Conservation (phyloP, 352 stramenopile genomes). For the Phytophthora cactorum region DNA sequence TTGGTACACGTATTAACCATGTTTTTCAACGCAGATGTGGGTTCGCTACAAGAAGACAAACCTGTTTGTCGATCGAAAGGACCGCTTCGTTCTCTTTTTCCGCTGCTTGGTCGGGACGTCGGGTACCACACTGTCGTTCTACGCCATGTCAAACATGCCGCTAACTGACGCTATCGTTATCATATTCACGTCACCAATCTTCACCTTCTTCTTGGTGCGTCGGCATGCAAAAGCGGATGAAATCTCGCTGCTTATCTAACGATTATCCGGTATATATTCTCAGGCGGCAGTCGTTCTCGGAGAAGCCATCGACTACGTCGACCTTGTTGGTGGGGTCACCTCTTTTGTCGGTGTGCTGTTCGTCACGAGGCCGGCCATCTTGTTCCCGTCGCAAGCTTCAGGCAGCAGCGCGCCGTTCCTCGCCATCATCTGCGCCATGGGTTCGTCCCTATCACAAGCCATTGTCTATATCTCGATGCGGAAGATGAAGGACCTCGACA, state of each 20-base stretch:
- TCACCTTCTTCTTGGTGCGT: conserved; percentile 63
- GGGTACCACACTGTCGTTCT: conserved; percentile 53
- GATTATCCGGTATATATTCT: not conserved
- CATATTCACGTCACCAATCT: conserved; percentile 67
- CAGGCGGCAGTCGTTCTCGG: conserved; percentile 38
- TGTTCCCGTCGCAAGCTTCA: conserved; percentile 43
- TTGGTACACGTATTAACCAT: not conserved
- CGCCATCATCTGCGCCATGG: conserved; percentile 44
- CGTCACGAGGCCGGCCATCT: conserved; percentile 50
- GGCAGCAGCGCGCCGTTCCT: conserved; percentile 17
- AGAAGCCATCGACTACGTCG: conserved; percentile 49
- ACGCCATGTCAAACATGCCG: conserved; percentile 69
- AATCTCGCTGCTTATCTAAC: not conserved
- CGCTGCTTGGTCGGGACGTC: conserved; percentile 55
- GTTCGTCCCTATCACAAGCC: conserved; percentile 37
- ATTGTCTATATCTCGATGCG: conserved; percentile 57
- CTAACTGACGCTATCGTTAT: conserved; percentile 69
- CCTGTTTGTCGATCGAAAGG: conserved; percentile 38
- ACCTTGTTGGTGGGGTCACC: conserved; percentile 44
- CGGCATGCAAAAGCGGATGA: not conserved
- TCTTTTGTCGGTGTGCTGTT: conserved; percentile 63
- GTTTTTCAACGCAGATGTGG: conserved; percentile 29
- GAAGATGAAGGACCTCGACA: conserved; percentile 55
- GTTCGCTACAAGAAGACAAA: conserved; percentile 42
- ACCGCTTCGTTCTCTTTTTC: conserved; percentile 45